Conservation (phyloP, 768 basidiomycete genomes). For the Amanita molliuscula region DNA sequence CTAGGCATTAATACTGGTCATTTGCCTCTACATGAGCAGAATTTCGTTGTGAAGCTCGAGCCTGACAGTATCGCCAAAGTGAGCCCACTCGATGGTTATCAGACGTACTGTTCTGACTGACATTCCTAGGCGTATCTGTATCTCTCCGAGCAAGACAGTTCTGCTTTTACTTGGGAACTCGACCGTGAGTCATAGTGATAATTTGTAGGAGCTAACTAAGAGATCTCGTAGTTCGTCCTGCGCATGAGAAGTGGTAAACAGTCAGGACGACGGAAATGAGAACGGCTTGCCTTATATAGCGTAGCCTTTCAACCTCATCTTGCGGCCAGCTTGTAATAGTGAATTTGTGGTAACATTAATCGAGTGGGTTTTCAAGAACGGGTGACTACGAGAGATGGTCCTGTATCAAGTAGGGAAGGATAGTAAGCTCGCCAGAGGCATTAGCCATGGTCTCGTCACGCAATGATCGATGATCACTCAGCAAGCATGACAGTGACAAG, state of each 20-base stretch:
- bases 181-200: constrained; percentile 39
- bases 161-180: constrained; percentile 73
- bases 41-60: constrained; percentile 37
- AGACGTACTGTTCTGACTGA: background rate
- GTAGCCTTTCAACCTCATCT: too few relatives aligned
- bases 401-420: too few relatives aligned
- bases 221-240: constrained; percentile 26
- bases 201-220: background rate
- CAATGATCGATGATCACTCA: background rate
- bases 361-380: too few relatives aligned
- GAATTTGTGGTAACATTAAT: too few relatives aligned
- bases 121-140: constrained; percentile 47
- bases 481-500: background rate
- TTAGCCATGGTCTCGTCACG: too few relatives aligned
- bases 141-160: constrained; percentile 58
- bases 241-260: constrained; percentile 33
- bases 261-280: too few relatives aligned
- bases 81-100: constrained; percentile 9
- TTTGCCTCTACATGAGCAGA: constrained; percentile 21
- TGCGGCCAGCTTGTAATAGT: too few relatives aligned
- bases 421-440: too few relatives aligned
- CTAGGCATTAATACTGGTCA: constrained; percentile 25
- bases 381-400: too few relatives aligned
- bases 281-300: too few relatives aligned
- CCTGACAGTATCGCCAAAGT: constrained; percentile 68